These are phyloP conservation scores for Xanthoceras sorbifolium DNA, from an alignment of 345 rosid genomes.

Conservation along the genomic window DNA sequence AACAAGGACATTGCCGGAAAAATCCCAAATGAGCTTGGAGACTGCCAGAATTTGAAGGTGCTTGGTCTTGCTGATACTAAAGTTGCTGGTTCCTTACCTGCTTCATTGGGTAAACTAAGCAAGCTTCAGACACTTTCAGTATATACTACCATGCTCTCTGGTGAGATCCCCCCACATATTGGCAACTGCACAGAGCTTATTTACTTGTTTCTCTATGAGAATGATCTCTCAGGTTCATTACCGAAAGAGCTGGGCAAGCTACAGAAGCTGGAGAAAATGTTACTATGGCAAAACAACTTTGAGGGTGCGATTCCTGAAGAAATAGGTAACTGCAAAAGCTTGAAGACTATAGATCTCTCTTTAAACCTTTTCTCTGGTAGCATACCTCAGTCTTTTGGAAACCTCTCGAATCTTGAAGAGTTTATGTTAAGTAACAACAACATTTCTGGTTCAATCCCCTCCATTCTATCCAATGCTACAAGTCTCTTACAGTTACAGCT, in stretches of 20 bases:
- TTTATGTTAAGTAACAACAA: conserved; percentile 86
- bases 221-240: conserved; percentile 65
- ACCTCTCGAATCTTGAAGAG: conserved; percentile 65
- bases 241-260: conserved; percentile 65
- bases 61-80: conserved; percentile 82
- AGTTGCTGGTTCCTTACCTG: conserved; percentile 67
- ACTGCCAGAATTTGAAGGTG: conserved; percentile 56
- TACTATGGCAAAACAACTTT: conserved; percentile 75
- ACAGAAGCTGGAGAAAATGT: conserved; percentile 55
- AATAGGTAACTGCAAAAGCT: conserved; percentile 70
- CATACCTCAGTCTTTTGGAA: conserved; percentile 65
- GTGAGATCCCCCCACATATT: conserved; percentile 63
- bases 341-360: conserved; percentile 71
- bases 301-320: conserved; percentile 70
- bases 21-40: conserved; percentile 72
- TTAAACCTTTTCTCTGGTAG: conserved; percentile 73
- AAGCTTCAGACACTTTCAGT: conserved; percentile 63
- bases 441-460: conserved; percentile 80
- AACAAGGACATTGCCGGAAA: conserved; percentile 71
- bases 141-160: conserved; percentile 69
- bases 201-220: conserved; percentile 70
- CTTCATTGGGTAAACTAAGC: conserved; percentile 67
- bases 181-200: conserved; percentile 74
- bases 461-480: conserved; percentile 58
- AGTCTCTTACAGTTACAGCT: conserved; percentile 72